Conservation (phyloP, 805 yeast species). For the Candida piceae region DNA sequence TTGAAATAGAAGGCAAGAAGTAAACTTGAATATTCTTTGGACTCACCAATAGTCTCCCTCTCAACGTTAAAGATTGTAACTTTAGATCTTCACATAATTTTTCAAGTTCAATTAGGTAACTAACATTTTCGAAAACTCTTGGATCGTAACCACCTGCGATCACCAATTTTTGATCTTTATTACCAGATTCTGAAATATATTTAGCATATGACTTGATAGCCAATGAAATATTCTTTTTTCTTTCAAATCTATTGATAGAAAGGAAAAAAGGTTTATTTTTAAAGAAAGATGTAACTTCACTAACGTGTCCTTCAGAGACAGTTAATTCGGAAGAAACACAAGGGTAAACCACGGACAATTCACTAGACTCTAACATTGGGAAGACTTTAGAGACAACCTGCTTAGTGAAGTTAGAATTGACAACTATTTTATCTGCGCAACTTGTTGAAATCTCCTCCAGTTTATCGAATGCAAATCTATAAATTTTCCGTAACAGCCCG, state of each 20-base stretch:
- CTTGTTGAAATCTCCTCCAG: slow-evolving; percentile 78
- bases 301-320: slow-evolving; percentile 19
- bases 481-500: slow-evolving; percentile 50
- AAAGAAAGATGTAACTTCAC: slow-evolving; percentile 34
- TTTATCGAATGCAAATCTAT: slow-evolving; percentile 79
- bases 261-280: slow-evolving; percentile 43
- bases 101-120: slow-evolving; percentile 59
- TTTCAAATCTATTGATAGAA: slow-evolving; percentile 85
- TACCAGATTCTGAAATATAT: slow-evolving; percentile 30
- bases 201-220: slow-evolving; percentile 67
- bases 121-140: slow-evolving; percentile 69
- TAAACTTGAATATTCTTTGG: slow-evolving; percentile 23
- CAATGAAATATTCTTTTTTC: slow-evolving; percentile 73
- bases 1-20: slow-evolving; percentile 77
- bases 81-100: slow-evolving; percentile 39
- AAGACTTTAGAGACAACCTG: slow-evolving; percentile 65
- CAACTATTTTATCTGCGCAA: slow-evolving; percentile 73
- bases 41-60: slow-evolving; percentile 12
- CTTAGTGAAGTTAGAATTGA: slow-evolving; percentile 82
- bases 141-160: slow-evolving; percentile 91
- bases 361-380: slow-evolving; percentile 27
- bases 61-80: slow-evolving; percentile 40
- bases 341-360: slow-evolving; percentile 64
- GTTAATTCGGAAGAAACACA: slow-evolving; percentile 53
- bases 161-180: slow-evolving; percentile 44